Evolutionary conservation across 2,329 filamentous ascomycete species (phyloP).

Genomic region (Colletotrichum aenigma): DNA sequence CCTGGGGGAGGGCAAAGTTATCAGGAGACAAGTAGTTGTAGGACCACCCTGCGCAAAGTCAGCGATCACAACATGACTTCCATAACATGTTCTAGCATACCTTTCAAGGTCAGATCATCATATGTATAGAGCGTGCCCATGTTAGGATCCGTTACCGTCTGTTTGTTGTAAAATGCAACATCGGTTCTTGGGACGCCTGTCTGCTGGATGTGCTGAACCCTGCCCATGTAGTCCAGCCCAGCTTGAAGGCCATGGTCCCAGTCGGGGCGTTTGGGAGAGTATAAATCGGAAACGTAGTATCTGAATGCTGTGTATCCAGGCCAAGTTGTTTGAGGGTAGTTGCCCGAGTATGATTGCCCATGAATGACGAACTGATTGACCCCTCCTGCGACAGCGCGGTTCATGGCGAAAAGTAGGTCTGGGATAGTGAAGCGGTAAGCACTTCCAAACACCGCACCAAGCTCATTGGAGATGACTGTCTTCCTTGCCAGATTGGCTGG

Average conservation of each 20-base stretch:
- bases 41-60: conserved; percentile 32
- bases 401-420: conserved; percentile 36
- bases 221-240: conserved; percentile 33
- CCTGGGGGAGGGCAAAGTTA: conserved; percentile 43
- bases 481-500: conserved; percentile 41
- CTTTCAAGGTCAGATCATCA: conserved; percentile 28
- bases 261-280: conserved; percentile 41
- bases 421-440: conserved; percentile 21
- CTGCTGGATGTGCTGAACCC: conserved; percentile 41
- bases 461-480: conserved; percentile 42
- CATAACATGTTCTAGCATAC: neutral
- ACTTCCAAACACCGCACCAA: conserved; percentile 28
- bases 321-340: conserved; percentile 52
- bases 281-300: conserved; percentile 45
- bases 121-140: conserved; percentile 23
- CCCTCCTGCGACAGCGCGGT: conserved; percentile 41
- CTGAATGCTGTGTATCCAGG: conserved; percentile 48
- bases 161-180: conserved; percentile 1
- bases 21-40: conserved; percentile 50
- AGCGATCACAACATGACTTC: neutral
- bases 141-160: neutral
- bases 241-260: conserved; percentile 31
- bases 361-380: conserved; percentile 50
- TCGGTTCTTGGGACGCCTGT: conserved; percentile 33
- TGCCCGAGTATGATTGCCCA: conserved; percentile 41